Evolutionary conservation across 805 yeast genomes (phyloP), one percentile per base, ranked within the genome.

Genomic region (Candida sphagnicola): DNA sequence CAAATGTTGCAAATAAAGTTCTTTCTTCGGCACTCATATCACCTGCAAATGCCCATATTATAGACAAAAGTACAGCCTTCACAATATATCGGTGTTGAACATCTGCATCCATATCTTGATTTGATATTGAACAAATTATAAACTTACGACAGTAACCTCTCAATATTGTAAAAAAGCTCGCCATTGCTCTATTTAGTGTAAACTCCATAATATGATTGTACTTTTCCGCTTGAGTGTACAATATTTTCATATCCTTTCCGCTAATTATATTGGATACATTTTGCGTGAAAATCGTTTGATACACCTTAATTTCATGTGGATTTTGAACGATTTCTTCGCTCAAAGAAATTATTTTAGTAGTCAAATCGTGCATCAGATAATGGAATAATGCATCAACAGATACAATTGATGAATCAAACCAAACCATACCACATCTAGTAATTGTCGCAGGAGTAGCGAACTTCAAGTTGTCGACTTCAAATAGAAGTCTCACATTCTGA

Each of bases 401-500:
- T 6, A 63, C 51, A 14, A 59, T 42, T 1, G 58, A 46, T 3
- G 37, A 26, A n/a, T 78, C 80, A 47, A 86, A 62, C 82, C 89
- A 85, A 1, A 90, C 66, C 75, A 91, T 80, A 3, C 95, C 96
- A 68, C 97, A 90, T 56, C 98, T 75, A 58, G 93, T 86, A 17
- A 91, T 75, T 0, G 98, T 91, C 0, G 98, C 98, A 0, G 87
- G 87, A 0, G 98, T 91, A 0, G 95, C 85, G 47, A 75, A 65
- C 2, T 62, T 56, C 37, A 91, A 58, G 32, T 59, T 68, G 34
- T 82, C 83, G 3, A 85, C 87, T 53, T 91, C 98, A 62, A 91
- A 89, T 0, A 89, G 48, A 10, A 91, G 54, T 16, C 76, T 70
- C 3, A 87, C 71, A 46, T 82, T 82, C 0, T 61, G 49, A 0